Evolutionary conservation across 2,329 filamentous ascomycete genomes (phyloP), one percentile per base, ranked within the genome.

Genomic region (Talaromyces sp.): DNA sequence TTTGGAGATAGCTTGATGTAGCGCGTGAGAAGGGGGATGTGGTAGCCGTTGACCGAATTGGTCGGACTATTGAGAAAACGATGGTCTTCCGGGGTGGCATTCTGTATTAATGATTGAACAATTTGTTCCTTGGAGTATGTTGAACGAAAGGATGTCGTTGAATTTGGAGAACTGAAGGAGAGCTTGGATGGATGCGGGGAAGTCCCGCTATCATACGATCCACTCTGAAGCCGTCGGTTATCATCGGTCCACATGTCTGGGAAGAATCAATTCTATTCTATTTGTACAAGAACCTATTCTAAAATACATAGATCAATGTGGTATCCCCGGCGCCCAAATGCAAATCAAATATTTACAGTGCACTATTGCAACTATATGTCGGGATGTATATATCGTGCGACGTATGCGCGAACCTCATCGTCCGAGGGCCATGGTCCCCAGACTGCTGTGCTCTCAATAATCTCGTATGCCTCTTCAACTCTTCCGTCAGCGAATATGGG

Each of bases 371-470:
- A 31, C 40, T 46, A 63, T 60, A 23, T 37, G 33, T 58, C 63
- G 28, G 54, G 35, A 52, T 40, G 14, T 1, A 60, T 25, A 23
- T 39, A 39, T 65, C 67, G 66, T 33, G 61, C 56, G 40, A 69
- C 58, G 67, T 80, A 80, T 25, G 72, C 68, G 60, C 68, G 63
- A 52, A 79, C 72, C 62, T 80, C 78, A 28, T 72, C 70, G 63
- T 78, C 73, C 56, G 69, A 75, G 12, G 78, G 77, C 78, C 78
- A 80, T 18, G 72, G 68, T 18, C 71, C 73, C 77, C 75, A 78
- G 18, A 68, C 61, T 18, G 67, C 66, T 18, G 74, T 73, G 55
- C 66, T 64, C 42, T 71, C 70, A 65, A 80, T 67, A 46, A 79
- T 72, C 52, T 74, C 69, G 67, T 73, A 71, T 62, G 75, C 75